Base-by-base conservation (phyloP, 129 eudicot genomes). In the Scalesia atractyloides region DNA sequence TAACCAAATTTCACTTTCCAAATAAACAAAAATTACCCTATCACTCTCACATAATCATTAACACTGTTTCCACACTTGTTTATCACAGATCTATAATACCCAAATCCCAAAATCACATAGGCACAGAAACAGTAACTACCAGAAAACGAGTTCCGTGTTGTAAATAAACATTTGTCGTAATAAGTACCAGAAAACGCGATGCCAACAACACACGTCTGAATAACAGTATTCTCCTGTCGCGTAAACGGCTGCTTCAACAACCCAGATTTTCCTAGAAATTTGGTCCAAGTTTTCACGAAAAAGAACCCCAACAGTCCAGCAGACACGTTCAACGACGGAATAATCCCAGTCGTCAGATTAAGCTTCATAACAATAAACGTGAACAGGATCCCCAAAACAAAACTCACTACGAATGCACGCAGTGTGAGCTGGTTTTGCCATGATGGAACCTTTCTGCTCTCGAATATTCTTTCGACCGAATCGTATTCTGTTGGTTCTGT, bases 251-350 rank as follows among this genome's bases (percentile, higher is more conserved):
- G 87, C 33, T 66, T 75, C 58, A 76, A 66, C 68, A 79, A 1
- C 13, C 84, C 84, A n/a, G 75, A 79, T 34, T 75, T 83, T n/a
- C 60, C 78, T 0, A 79, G 47, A 4, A 79, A 65, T 12, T 58
- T 71, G 0, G 84, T 83, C 87, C 87, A 83, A 0, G 87, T 76
- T 66, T 86, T 81, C 58, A 84, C 84, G 39, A 86, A 81, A 73
- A 83, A 81, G 67, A 81, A 89, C 7, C 89, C 96, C 76, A 89
- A 64, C 26, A 86, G 56, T 3, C 89, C 91, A n/a, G 96, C 96
- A 5, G 89, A 68, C 10, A 86, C 89, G 22, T 86, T 89, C 17
- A 84, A 64, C 2, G 92, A 84, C 0, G 92, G 96, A 18, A 89
- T 84, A 52, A 86, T 85, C 20, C 96, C 96, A 13, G 85, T 78